Evolutionary conservation across 2,329 filamentous ascomycete species (phyloP).

Genomic region (Dactylonectria macrodidyma): DNA sequence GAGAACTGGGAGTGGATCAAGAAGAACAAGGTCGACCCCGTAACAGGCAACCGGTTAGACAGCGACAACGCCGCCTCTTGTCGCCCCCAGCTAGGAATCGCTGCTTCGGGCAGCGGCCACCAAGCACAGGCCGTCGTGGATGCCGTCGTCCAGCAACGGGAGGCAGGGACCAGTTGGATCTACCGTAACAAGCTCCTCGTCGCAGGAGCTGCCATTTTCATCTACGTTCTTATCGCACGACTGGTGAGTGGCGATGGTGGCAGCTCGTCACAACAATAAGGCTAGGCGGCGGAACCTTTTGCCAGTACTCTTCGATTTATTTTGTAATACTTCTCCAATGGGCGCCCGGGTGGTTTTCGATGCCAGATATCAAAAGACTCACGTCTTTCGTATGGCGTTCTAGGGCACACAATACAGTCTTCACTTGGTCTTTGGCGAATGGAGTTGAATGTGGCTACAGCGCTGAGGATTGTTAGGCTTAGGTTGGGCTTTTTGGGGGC

Average conservation of each 20-base stretch:
- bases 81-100: conserved; percentile 70
- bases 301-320: conserved; percentile 6
- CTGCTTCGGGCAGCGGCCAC: conserved; percentile 70
- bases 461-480: conserved; percentile 20
- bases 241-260: conserved; percentile 70
- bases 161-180: conserved; percentile 88
- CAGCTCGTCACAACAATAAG: conserved; percentile 21
- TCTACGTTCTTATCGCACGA: conserved; percentile 87
- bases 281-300: conserved; percentile 16
- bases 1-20: conserved; percentile 96
- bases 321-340: conserved; percentile 21
- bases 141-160: conserved; percentile 80
- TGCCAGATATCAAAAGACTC: conserved; percentile 43
- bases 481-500: conserved; percentile 12
- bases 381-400: conserved; percentile 45
- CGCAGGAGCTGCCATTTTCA: conserved; percentile 78
- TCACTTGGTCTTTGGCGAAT: conserved; percentile 29
- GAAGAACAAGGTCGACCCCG: conserved; percentile 82
- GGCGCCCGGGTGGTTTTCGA: conserved; percentile 30
- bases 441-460: conserved; percentile 25
- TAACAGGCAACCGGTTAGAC: conserved; percentile 75
- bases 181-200: conserved; percentile 84
- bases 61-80: conserved; percentile 67
- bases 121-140: conserved; percentile 82
- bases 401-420: conserved; percentile 37